A percentile compares a stretch with the other conserved stretches of the same genome.
Evolutionary conservation across 192 early-diverging fungal species (phyloP).

Genomic region (Coemansia sp.): DNA sequence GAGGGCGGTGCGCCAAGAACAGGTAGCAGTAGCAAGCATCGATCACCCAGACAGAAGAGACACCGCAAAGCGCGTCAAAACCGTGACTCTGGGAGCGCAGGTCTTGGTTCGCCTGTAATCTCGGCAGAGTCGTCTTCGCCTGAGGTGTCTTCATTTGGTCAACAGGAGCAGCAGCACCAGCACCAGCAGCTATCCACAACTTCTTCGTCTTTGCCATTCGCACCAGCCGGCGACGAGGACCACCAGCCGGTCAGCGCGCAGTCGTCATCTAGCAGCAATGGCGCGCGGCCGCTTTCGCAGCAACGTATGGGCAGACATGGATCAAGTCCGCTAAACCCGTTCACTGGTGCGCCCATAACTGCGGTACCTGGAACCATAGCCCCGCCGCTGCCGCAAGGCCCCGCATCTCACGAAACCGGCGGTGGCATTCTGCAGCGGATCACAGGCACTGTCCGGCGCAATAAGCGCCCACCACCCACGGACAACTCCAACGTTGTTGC

Average conservation of each 20-base stretch:
- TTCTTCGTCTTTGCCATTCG: neutral
- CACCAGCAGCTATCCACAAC: neutral
- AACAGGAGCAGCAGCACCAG: neutral
- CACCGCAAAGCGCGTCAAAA: slow-evolving; percentile 28
- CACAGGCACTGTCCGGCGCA: slow-evolving; percentile 31
- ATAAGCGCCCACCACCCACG: slow-evolving; percentile 9
- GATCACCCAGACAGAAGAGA: neutral
- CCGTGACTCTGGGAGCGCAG: slow-evolving; percentile 23
- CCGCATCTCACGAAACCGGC: neutral
- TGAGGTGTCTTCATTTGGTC: neutral
- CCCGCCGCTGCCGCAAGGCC: slow-evolving; percentile 29
- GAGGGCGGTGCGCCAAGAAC: slow-evolving; percentile 22
- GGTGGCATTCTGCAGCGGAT: slow-evolving; percentile 29
- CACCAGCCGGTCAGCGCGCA: slow-evolving; percentile 5
- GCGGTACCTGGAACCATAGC: slow-evolving; percentile 26
- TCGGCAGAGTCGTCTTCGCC: neutral
- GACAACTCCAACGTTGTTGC: neutral
- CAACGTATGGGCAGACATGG: slow-evolving; percentile 53
- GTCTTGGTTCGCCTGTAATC: slow-evolving; percentile 6
- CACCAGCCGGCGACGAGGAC: neutral
- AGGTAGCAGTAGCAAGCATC: slow-evolving; percentile 1
- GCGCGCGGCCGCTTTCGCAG: slow-evolving; percentile 12
- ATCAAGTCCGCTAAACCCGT: slow-evolving; percentile 50
- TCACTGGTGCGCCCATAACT: slow-evolving; percentile 8
- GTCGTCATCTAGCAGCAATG: neutral